Conservation (phyloP, 2,329 filamentous ascomycete genomes). For the Arthrobotrys musiformis region DNA sequence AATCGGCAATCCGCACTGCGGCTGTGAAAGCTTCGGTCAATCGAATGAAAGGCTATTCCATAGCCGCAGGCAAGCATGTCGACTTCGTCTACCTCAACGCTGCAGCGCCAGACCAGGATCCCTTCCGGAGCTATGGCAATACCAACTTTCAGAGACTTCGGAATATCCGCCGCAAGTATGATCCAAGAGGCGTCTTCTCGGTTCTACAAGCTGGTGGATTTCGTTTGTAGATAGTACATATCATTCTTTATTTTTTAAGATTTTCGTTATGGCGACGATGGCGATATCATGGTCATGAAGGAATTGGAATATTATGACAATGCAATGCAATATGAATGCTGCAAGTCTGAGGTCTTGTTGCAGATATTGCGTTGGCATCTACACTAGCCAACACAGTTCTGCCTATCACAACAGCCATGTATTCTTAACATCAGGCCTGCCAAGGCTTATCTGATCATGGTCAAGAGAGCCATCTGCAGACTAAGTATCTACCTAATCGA, state of each 20-base stretch:
- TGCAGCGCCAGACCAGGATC: constrained; percentile 64
- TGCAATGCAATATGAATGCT: not conserved
- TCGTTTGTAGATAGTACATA: constrained; percentile 5
- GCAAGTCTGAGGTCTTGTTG: constrained; percentile 24
- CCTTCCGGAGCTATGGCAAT: constrained; percentile 63
- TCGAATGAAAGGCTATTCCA: not conserved
- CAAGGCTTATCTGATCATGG: constrained; percentile 3
- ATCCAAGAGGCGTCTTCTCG: constrained; percentile 60
- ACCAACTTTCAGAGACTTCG: constrained; percentile 61
- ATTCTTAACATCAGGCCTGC: constrained; percentile 6
- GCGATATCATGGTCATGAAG: not conserved
- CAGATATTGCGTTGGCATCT: constrained; percentile 46
- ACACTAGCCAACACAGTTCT: constrained; percentile 24
- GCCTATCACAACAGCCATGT: not conserved
- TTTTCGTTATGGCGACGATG: not conserved
- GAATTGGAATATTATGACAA: not conserved
- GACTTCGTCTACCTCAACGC: constrained; percentile 66
- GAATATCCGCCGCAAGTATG: constrained; percentile 57
- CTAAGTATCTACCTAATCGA: not conserved
- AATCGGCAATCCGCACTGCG: not conserved
- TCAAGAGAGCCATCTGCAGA: not conserved
- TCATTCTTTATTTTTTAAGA: not conserved
- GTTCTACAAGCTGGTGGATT: constrained; percentile 61
- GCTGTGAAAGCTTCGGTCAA: constrained; percentile 22
- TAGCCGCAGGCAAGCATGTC: not conserved